These are phyloP conservation scores for Mucor racemosus DNA, from an alignment of 371 early-diverging fungal genomes.

Conservation along the genomic window DNA sequence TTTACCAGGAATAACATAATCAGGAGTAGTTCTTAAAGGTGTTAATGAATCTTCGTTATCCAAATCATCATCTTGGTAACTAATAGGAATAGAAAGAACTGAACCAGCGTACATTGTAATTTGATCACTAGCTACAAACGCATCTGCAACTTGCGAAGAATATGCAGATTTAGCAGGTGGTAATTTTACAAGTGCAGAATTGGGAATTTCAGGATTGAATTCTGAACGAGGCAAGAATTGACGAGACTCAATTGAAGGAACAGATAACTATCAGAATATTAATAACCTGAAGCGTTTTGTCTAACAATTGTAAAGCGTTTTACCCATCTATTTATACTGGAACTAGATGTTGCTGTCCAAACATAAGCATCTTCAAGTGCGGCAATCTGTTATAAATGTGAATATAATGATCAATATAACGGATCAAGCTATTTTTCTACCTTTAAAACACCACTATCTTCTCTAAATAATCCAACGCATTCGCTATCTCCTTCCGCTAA, in stretches of 20 bases:
- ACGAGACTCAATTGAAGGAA: conserved; percentile 54
- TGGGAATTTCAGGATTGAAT: conserved; percentile 50
- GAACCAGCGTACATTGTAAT: conserved; percentile 53
- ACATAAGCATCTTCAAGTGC: conserved; percentile 81
- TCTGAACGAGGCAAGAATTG: conserved; percentile 52
- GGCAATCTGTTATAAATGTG: conserved; percentile 51
- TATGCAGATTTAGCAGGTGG: conserved; percentile 43
- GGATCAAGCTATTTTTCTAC: conserved; percentile 43
- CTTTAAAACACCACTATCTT: conserved; percentile 80
- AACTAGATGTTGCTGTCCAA: conserved; percentile 91
- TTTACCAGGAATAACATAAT: conserved; percentile 46
- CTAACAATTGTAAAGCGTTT: neutral
- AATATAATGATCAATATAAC: too few species aligned
- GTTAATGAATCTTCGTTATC: conserved; percentile 43
- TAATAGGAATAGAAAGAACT: conserved; percentile 56
- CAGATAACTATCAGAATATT: conserved; percentile 46
- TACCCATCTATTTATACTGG: conserved; percentile 87
- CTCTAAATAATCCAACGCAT: conserved; percentile 87
- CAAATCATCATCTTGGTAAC: conserved; percentile 51
- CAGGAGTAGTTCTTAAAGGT: conserved; percentile 47
- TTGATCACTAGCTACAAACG: conserved; percentile 44
- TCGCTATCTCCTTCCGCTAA: conserved; percentile 59
- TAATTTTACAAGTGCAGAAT: conserved; percentile 46
- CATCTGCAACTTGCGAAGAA: conserved; percentile 32
- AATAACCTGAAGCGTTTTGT: neutral